Evolutionary conservation across 2,329 filamentous ascomycete species (phyloP), one percentile per base, ranked within the genome.

Genomic region (Paraphoma chrysanthemicola): DNA sequence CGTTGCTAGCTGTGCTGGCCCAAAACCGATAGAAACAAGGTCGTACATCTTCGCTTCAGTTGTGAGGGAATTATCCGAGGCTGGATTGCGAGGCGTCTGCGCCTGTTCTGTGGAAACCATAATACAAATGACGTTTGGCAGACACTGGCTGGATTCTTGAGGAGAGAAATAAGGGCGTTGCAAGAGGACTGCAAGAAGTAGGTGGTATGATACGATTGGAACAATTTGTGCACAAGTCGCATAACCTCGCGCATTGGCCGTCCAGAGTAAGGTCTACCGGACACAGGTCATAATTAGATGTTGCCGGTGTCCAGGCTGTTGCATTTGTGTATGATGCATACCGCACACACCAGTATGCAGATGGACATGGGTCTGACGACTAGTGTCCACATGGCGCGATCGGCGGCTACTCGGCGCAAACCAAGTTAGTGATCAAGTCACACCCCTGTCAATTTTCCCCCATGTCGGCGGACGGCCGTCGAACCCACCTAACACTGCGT

Each of bases 21-120:
- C 70, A 46, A 77, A 77, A 9, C 74, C 74, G 44, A 77, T 63
- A 56, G 70, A 73, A n/a, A 77, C 62, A 23, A 75, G 59, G 49
- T 77, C 73, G 52, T 69, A 75, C 11, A 53, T 68, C 50, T 57
- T 48, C 10, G 60, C 53, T 8, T 56, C 30, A 42, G 59, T 55
- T 16, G 60, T 38, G 42, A 59, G 55, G 11, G 66, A 56, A 29
- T 66, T 62, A 33, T 42, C 55, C 10, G 63, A 60, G 18, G 49
- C 53, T 9, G 53, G 50, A 8, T 66, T 53, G 44, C 60, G 53
- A 12, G 55, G 54, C 14, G 43, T 60, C 42, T 45, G 41, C 6
- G 60, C 38, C 18, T 65, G 63, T 51, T 67, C 59, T 6, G 60
- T 58, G 4, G 65, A 63, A 39, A 64, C 56, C 71, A 73, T 73